Evolutionary conservation across 2,329 filamentous ascomycete genomes (phyloP), one percentile per base, ranked within the genome.

Genomic region (Ustilaginoidea virens): DNA sequence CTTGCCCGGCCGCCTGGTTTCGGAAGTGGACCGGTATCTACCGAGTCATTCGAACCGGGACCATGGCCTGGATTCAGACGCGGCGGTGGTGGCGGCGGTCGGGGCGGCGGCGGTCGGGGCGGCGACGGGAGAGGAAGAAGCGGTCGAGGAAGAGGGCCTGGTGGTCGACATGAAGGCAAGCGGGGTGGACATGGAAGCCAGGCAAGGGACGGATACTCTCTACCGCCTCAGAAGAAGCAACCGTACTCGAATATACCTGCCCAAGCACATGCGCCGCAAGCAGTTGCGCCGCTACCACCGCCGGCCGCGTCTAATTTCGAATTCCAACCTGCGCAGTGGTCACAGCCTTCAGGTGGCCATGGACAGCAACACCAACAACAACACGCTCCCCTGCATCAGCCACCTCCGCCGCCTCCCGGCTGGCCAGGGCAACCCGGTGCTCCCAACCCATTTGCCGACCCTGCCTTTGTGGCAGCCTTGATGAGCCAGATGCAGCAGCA

Each of bases 1-100:
- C 60, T 87, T 12, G 53, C 74, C 13, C 62, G 80, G 12, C 80
- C 80, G 2, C 60, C 66, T 12, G 74, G 74, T 27, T 72, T 77
- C 34, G 67, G 63, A 5, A 56, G 56, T 33, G 60, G 56, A 0
- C 66, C 58, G 42, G 56, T 45, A 23, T 44, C 60, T 41, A 48
- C 47, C 48, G 42, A 61, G 50, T 36, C 37, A 4, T 45, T 45
- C 15, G 46, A 61, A 46, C 36, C 54, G 20, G 38, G 37, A 25
- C 44, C 42, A 17, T 41, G 50, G 36, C 33, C 46, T 17, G 43
- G 43, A 12, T 41, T 46, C 8, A 47, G 47, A 12, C 46, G 60
- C 9, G 55, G 59, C 15, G 56, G 60, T 7, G 52, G 56, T 11
- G 54, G 61, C 17, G 55, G 59, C n/a, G 56, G 60, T 24, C 52